Percentiles rank a stretch among this genome's conserved stretches.
phyloP scores from a whole-genome alignment of 2,329 filamentous ascomycete genomes.

The Apiospora saccharicola region DNA sequence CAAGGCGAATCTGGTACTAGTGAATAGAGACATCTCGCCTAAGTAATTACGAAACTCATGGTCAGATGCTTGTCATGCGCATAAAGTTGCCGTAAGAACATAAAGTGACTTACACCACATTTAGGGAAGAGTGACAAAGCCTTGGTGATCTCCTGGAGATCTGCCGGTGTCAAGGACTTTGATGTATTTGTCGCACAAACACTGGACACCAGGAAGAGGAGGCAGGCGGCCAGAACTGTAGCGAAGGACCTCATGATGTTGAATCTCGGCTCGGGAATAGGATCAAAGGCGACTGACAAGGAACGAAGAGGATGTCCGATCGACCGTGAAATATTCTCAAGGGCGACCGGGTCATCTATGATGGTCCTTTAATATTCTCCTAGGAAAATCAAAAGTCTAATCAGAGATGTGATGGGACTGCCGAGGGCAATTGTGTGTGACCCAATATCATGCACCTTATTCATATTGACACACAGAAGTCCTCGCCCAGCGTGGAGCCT shows the following conservation, averaged over 20 bases:
- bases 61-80: neutral
- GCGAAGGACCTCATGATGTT: neutral
- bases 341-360: neutral
- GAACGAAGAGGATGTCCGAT: neutral
- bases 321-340: neutral
- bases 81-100: neutral
- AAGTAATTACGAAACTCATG: neutral
- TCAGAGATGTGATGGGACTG: neutral
- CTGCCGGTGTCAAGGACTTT: neutral
- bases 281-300: neutral
- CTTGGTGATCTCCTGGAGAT: neutral
- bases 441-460: neutral
- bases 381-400: neutral
- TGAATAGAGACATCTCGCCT: neutral
- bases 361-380: neutral
- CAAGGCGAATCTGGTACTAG: neutral
- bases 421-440: neutral
- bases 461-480: neutral
- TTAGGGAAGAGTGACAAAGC: conserved; percentile 5
- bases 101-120: neutral
- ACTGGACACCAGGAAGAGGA: neutral
- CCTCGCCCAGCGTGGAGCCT: neutral
- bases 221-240: neutral
- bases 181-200: neutral
- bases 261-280: too few relatives aligned